phyloP scores from a whole-genome alignment of 2,329 filamentous ascomycete species.

The Aspergillus felis region DNA sequence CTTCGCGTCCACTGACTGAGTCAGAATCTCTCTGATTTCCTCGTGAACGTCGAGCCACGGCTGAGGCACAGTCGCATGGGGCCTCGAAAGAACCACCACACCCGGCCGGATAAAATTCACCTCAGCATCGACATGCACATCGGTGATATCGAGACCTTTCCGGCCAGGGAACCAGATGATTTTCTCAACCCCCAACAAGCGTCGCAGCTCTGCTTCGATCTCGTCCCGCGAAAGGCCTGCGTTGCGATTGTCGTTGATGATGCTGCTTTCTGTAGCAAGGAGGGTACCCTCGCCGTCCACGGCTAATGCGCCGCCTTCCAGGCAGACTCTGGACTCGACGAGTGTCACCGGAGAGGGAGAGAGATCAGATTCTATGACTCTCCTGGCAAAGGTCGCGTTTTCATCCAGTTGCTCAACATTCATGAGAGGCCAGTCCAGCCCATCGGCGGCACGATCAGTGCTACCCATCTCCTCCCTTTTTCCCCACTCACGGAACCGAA shows the following conservation, averaged over 20 bases:
- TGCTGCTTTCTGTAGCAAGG: slow-evolving; percentile 30
- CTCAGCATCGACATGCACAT: slow-evolving; percentile 26
- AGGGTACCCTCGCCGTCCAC: slow-evolving; percentile 34
- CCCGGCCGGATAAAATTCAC: slow-evolving; percentile 15
- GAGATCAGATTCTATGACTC: slow-evolving; percentile 7
- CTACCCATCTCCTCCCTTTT: slow-evolving; percentile 10
- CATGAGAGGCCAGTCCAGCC: slow-evolving; percentile 13
- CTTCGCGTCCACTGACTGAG: slow-evolving; percentile 15
- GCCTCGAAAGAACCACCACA: slow-evolving; percentile 23
- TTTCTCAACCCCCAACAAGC: slow-evolving; percentile 25
- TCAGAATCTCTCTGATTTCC: slow-evolving; percentile 16
- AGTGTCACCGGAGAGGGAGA: slow-evolving; percentile 9
- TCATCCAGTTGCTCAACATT: slow-evolving; percentile 7
- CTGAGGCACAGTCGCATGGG: slow-evolving; percentile 11
- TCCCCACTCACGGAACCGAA: slow-evolving; percentile 20
- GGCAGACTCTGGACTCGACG: slow-evolving; percentile 16
- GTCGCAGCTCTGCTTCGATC: slow-evolving; percentile 23
- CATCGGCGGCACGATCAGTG: slow-evolving; percentile 9
- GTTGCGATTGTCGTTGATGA: slow-evolving; percentile 29
- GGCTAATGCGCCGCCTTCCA: slow-evolving; percentile 33
- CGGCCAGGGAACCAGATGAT: slow-evolving; percentile 33
- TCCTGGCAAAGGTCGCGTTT: slow-evolving; percentile 12
- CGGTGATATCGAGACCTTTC: slow-evolving; percentile 29
- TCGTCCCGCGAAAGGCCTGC: slow-evolving; percentile 16
- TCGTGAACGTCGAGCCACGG: slow-evolving; percentile 16